Conservation (phyloP, 2,329 filamentous ascomycete species). For the Orbilia ellipsospora region DNA sequence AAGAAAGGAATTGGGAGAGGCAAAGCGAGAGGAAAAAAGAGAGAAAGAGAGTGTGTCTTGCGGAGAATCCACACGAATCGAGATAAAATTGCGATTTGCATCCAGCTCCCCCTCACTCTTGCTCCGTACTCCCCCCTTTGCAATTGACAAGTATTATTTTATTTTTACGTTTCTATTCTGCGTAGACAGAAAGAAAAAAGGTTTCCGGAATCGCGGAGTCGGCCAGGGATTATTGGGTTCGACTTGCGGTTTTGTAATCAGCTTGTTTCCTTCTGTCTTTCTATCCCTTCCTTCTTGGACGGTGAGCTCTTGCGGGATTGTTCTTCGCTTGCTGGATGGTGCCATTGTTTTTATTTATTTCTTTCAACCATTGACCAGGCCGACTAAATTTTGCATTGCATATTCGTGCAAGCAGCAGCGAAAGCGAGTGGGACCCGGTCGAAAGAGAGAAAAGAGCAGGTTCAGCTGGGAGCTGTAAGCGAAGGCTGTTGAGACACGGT, state of each 20-base stretch:
- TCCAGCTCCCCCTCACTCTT: slow-evolving; percentile 32
- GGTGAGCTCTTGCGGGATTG: no score
- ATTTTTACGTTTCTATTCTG: no score
- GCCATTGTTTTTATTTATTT: slow-evolving; percentile 1
- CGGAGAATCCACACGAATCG: background rate
- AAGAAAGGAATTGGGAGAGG: background rate
- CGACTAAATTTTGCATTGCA: background rate
- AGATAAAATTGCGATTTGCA: slow-evolving; percentile 40
- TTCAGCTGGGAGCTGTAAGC: slow-evolving; percentile 31
- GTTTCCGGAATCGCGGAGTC: slow-evolving; percentile 37
- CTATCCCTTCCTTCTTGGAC: background rate
- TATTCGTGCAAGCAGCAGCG: no score
- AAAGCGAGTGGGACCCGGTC: slow-evolving; percentile 2
- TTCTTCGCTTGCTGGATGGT: no score
- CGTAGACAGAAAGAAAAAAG: background rate
- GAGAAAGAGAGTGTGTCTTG: background rate
- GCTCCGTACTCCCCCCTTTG: no score
- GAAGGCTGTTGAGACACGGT: slow-evolving; percentile 21
- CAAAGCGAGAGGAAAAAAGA: background rate
- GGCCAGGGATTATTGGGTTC: background rate
- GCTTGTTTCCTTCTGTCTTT: background rate
- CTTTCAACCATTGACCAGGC: background rate
- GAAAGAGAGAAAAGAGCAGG: background rate
- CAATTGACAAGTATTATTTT: no score
- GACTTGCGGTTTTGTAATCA: background rate